phyloP scores from a whole-genome alignment of 2,329 filamentous ascomycete genomes.

The Apiospora koreana region DNA sequence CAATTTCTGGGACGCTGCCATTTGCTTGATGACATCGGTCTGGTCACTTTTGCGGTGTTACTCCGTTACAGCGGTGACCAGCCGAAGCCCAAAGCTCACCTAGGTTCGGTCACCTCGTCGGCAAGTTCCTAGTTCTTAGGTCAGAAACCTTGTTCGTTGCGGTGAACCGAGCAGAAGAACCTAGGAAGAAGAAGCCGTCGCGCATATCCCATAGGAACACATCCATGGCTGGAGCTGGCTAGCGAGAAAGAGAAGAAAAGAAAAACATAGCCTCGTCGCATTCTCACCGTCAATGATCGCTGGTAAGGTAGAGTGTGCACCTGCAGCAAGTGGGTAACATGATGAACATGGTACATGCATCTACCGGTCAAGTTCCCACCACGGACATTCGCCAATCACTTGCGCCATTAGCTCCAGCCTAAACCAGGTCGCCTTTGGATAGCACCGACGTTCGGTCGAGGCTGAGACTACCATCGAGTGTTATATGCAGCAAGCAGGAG shows the following conservation, averaged over 20 bases:
- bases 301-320: not conserved
- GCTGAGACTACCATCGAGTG: not conserved
- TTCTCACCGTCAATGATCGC: conserved; percentile 9
- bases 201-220: not conserved
- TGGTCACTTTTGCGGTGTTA: not conserved
- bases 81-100: not conserved
- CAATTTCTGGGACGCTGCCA: not conserved
- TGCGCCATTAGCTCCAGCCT: conserved; percentile 6
- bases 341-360: conserved; percentile 9
- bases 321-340: conserved; percentile 2
- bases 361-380: not conserved
- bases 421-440: not conserved
- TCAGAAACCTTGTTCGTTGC: conserved; percentile 1
- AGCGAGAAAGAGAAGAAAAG: not conserved
- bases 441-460: not conserved
- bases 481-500: not conserved
- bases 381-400: conserved; percentile 1
- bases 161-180: not conserved
- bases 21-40: not conserved
- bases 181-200: not conserved
- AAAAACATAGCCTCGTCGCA: conserved; percentile 5
- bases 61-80: conserved; percentile 8
- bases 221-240: not conserved
- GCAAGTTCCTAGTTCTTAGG: not conserved
- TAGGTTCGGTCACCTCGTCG: not conserved